Base-by-base conservation (phyloP, 2,329 filamentous ascomycete genomes). In the Drechslerella stenobrocha region DNA sequence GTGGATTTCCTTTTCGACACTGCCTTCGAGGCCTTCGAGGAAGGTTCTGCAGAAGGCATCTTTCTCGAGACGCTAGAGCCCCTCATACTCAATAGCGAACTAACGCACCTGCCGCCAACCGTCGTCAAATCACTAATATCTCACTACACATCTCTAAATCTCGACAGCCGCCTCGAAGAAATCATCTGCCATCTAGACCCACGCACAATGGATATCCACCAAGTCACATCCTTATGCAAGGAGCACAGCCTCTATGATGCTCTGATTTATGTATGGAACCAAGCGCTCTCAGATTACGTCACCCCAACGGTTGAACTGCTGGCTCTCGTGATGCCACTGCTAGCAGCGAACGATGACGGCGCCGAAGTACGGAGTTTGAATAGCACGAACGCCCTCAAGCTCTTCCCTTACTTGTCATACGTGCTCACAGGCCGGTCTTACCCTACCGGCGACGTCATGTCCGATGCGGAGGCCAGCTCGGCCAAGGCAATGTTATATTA, bases 251-350 rank as follows among this genome's bases (percentile, higher is more conserved):
- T 98, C 2, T 98, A 96, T 74, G 95, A 98, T 76, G 95, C 93
- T 1, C 83, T 96, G 59, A 90, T 95, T 42, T 96, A 97, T 75
- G 88, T 98, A 57, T 98, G 93, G 93, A 97, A 95, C 67, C 87
- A 89, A 76, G 90, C 90, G 1, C 79, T 98, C 24, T 80, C 81
- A 69, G 95, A 98, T 76, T 96, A 95, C 73, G 86, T 96, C 69
- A 95, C 91, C 1, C 92, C 93, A 0, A 80, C 97, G 59, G 87
- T 90, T 71, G 90, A 96, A 69, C 82, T 98, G 1, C 79, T 95
- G 48, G 79, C 83, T 11, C 79, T 96, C n/a, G 75, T 88, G 78
- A 82, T 71, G 83, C 80, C 24, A 76, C 83, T n/a, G 2, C 58
- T 61, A 35, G 81, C 82, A 76, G 81, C 81, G 69, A 79, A 81